Conservation (phyloP, 148 eudicot species). For the Heliosperma pusillum region DNA sequence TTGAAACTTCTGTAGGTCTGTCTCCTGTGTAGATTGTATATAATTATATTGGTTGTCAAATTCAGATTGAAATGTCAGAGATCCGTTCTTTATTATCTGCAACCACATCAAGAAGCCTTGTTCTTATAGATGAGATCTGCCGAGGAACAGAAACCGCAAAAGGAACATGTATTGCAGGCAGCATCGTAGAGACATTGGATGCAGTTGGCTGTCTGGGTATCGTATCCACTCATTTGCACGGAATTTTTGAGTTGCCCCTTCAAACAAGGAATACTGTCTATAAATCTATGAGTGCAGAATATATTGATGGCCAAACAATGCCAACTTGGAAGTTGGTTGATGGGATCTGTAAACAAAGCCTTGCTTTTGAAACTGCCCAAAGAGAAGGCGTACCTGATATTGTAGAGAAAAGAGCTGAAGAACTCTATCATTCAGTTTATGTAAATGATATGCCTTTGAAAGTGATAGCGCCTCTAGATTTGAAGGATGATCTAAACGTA, state of each 20-base stretch:
- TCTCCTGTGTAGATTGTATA: not conserved
- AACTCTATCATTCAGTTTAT: constrained; percentile 56
- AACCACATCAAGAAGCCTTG: constrained; percentile 86
- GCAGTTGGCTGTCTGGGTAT: constrained; percentile 74
- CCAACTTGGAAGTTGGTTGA: constrained; percentile 94
- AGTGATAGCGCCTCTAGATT: constrained; percentile 11
- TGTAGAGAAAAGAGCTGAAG: constrained; percentile 73
- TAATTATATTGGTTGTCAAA: constrained; percentile 9
- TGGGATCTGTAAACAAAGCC: constrained; percentile 94
- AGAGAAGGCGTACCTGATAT: constrained; percentile 78
- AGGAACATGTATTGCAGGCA: constrained; percentile 96
- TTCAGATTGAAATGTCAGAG: constrained; percentile 96
- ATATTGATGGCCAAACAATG: constrained; percentile 56
- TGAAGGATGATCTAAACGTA: constrained; percentile 13
- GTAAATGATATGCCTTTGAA: constrained; percentile 28
- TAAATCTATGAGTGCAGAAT: constrained; percentile 80
- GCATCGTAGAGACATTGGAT: constrained; percentile 81
- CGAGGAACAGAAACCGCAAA: constrained; percentile 96
- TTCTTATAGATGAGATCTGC: constrained; percentile 94
- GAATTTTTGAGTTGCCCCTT: constrained; percentile 80
- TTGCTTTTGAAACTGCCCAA: constrained; percentile 92
- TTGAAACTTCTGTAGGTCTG: not conserved
- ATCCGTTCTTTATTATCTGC: constrained; percentile 68
- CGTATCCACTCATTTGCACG: constrained; percentile 90
- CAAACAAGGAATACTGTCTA: constrained; percentile 41